Base-by-base conservation (phyloP, 2,329 filamentous ascomycete species). In the Ophiostoma ips region DNA sequence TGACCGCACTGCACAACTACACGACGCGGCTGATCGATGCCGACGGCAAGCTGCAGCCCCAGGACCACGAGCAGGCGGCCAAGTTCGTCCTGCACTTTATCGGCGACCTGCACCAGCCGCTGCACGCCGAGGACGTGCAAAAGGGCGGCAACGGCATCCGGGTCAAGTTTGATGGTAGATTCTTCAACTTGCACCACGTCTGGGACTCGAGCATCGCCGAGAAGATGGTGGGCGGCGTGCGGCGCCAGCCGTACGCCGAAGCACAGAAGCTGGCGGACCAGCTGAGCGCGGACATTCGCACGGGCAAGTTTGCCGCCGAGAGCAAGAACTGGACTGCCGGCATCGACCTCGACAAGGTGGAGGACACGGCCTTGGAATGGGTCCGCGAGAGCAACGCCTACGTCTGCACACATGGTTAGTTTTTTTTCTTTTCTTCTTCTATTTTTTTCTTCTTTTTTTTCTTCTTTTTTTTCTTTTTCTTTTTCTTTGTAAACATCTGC, bases 121-220 rank as follows among this genome's bases (percentile, higher is more conserved):
- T 84, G 51, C 80, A 84, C 62, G 75, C 75, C 49, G 80, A 84
- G 63, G 71, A 81, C 50, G 73, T 81, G 7, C 69, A 71, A 2
- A 66, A 71, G 19, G 84, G 84, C 49, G 83, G 83, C 1, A 88
- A 87, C 57, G 72, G 73, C 11, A 83, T 87, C 57, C 62, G 69
- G 13, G 83, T 87, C 1, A 67, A 65, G 15, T 87, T 80, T 65
- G 68, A 78, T 24, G 72, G 71, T 3, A 62, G 64, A 30, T 63
- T 68, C 28, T 71, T 75, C 50, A 87, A 87, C 60, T 70, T 87
- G 38, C 84, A 87, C 59, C 73, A 81, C 52, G 76, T 86, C 15
- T 87, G 83, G 83, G 84, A 87, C 60, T 77, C 74, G 49, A 76
- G 73, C 56, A 86, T 87, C 54, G 72, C 77, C 1, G 80, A 84